phyloP scores from a whole-genome alignment of 768 basidiomycete species.

The Termitomyces sp. region DNA sequence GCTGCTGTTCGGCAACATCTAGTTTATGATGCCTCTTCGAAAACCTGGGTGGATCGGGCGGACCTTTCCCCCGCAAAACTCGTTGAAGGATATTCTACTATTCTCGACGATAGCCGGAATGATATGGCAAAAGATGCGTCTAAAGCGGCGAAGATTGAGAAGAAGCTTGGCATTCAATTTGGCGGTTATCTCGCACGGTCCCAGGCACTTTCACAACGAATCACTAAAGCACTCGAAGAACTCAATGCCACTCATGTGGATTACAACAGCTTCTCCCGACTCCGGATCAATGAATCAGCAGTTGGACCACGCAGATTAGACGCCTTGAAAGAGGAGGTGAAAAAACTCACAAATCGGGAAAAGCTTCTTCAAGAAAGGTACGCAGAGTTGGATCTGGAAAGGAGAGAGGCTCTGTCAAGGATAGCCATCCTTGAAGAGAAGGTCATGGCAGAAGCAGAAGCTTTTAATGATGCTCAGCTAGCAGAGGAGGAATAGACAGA shows the following conservation, averaged over 20 bases:
- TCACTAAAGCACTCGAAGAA: conserved; percentile 65
- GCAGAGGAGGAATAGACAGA: conserved; percentile 42
- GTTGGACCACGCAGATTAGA: conserved; percentile 75
- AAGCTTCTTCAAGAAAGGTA: conserved; percentile 74
- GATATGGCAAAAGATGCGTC: conserved; percentile 75
- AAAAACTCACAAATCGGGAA: conserved; percentile 72
- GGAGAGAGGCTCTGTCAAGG: conserved; percentile 50
- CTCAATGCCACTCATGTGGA: conserved; percentile 64
- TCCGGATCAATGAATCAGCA: conserved; percentile 67
- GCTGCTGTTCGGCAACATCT: conserved; percentile 57
- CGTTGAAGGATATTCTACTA: conserved; percentile 53
- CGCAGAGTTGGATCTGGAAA: conserved; percentile 73
- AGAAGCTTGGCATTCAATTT: conserved; percentile 79
- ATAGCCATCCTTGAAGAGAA: conserved; percentile 73
- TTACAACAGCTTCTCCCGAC: conserved; percentile 69
- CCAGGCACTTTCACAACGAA: conserved; percentile 54
- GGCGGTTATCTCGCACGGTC: conserved; percentile 89
- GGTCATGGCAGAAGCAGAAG: conserved; percentile 82
- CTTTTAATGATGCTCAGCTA: conserved; percentile 69
- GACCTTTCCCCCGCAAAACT: conserved; percentile 54
- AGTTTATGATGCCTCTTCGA: conserved; percentile 49
- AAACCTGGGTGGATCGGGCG: conserved; percentile 62
- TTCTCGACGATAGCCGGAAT: conserved; percentile 60
- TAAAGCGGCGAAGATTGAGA: conserved; percentile 81
- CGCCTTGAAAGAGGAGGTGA: conserved; percentile 83